phyloP scores from a whole-genome alignment of 1,139 yeast genomes.

The Meyerozyma elateridarum region DNA sequence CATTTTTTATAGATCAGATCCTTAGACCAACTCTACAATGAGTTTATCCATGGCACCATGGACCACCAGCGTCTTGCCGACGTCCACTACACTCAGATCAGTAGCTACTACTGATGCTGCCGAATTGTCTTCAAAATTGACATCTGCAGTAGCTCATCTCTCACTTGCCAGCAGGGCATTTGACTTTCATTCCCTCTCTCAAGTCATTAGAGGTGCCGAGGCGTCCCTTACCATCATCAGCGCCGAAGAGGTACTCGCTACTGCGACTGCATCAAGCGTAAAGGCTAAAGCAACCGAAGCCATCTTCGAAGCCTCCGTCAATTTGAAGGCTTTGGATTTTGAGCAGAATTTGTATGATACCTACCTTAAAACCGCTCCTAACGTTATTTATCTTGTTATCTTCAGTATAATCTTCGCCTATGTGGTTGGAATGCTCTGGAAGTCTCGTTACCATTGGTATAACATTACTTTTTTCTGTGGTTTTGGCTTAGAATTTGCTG shows the following conservation, averaged over 20 bases:
- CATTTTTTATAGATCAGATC: too few relatives aligned
- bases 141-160: constrained; percentile 15
- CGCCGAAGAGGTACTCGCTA: constrained; percentile 33
- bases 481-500: constrained; percentile 58
- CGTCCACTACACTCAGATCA: constrained; percentile 16
- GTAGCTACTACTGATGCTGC: constrained; percentile 20
- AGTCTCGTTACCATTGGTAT: constrained; percentile 71
- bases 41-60: constrained; percentile 12
- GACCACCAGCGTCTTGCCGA: constrained; percentile 22
- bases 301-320: constrained; percentile 28
- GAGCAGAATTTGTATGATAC: constrained; percentile 25
- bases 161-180: constrained; percentile 12
- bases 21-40: too few relatives aligned
- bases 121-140: constrained; percentile 14
- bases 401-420: constrained; percentile 23
- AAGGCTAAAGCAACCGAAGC: constrained; percentile 29
- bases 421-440: constrained; percentile 20
- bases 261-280: constrained; percentile 29
- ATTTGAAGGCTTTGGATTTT: constrained; percentile 24
- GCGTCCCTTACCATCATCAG: constrained; percentile 33
- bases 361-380: constrained; percentile 24
- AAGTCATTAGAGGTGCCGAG: constrained; percentile 30
- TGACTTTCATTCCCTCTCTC: constrained; percentile 17
- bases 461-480: constrained; percentile 60
- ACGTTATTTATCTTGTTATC: constrained; percentile 26